Evolutionary conservation across 1,284 basidiomycete species (phyloP).

Genomic region (Puccinia polysora): DNA sequence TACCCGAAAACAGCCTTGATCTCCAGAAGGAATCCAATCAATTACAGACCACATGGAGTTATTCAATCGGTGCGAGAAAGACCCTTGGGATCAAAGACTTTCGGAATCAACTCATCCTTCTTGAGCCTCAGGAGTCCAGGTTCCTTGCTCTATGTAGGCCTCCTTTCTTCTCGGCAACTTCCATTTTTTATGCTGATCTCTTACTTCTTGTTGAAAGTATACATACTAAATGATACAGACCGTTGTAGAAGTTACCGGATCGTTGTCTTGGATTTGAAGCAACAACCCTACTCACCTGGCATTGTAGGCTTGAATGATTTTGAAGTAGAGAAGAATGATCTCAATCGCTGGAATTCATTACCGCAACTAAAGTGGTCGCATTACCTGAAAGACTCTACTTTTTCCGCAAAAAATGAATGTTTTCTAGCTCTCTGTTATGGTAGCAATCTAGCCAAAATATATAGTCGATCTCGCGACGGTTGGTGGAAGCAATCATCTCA

Average conservation of each 20-base stretch:
- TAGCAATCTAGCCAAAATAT: constrained; percentile 4
- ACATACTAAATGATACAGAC: constrained; percentile 4
- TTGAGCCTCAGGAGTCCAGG: constrained; percentile 6
- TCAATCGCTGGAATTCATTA: background rate
- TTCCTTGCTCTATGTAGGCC: constrained; percentile 17
- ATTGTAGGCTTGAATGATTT: constrained; percentile 28
- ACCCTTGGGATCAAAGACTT: background rate
- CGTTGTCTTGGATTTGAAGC: constrained; percentile 20
- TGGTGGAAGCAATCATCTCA: constrained; percentile 24
- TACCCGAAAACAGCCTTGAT: background rate
- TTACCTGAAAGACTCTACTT: background rate
- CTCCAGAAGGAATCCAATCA: background rate
- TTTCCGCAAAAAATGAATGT: background rate
- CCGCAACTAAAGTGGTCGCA: constrained; percentile 21
- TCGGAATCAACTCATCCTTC: background rate
- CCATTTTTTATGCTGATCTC: background rate
- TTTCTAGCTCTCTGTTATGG: constrained; percentile 15
- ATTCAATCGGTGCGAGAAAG: background rate
- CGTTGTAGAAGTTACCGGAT: background rate
- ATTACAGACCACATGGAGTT: background rate
- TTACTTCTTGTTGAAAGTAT: constrained; percentile 1
- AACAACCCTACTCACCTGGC: constrained; percentile 25
- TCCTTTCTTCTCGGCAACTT: background rate
- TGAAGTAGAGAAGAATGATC: background rate
- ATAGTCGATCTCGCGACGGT: constrained; percentile 19